Conservation (phyloP, 257 asterid genomes). For the Fraxinus excelsior region DNA sequence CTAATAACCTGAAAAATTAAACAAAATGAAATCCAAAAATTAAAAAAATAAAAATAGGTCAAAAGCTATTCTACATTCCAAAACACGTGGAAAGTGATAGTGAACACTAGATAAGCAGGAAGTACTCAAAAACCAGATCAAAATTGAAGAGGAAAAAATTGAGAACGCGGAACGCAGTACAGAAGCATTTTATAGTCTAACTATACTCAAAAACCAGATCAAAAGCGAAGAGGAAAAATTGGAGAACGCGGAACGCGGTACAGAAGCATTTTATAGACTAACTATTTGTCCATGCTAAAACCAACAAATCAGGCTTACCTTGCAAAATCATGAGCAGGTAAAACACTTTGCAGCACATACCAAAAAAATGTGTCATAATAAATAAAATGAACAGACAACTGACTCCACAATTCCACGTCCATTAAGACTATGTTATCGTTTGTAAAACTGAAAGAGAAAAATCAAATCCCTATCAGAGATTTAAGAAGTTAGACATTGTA, state of each 20-base stretch:
- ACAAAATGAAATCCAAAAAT: conserved; percentile 3
- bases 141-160: too few species aligned
- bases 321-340: background rate
- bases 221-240: background rate
- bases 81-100: background rate
- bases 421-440: background rate
- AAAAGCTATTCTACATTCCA: conserved; percentile 6
- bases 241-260: background rate
- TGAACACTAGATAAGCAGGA: background rate
- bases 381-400: background rate
- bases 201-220: conserved; percentile 3
- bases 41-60: background rate
- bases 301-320: background rate
- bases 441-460: background rate
- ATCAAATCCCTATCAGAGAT: background rate
- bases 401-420: background rate
- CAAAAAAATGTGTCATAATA: background rate
- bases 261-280: background rate
- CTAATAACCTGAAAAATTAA: conserved; percentile 63
- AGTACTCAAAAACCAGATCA: too few species aligned
- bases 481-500: background rate
- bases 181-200: too few species aligned
- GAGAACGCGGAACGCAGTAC: too few species aligned
- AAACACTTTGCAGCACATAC: background rate
- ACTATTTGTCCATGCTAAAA: background rate